Evolutionary conservation across 2,329 filamentous ascomycete species (phyloP).

Genomic region (Xylariaceae sp.): DNA sequence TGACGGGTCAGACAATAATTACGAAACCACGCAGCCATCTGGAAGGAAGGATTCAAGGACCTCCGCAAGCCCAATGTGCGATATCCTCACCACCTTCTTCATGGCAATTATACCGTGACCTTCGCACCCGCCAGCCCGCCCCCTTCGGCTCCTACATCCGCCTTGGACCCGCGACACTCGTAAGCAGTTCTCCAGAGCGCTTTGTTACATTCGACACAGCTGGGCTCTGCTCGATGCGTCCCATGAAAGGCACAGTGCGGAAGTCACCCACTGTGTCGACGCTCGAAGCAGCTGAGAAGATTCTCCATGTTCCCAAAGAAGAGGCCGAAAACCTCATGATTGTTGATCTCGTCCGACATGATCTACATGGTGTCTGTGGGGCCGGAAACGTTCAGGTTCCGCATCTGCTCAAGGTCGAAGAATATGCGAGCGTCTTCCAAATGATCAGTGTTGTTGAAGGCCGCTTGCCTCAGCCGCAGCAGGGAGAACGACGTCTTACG

Average conservation of each 20-base stretch:
- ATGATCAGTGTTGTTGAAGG: conserved; percentile 88
- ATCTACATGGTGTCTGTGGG: conserved; percentile 80
- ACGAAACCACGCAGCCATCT: conserved; percentile 34
- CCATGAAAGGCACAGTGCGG: conserved; percentile 95
- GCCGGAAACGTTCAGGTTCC: conserved; percentile 69
- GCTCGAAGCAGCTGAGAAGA: conserved; percentile 64
- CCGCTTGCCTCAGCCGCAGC: conserved; percentile 39
- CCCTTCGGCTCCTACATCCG: conserved; percentile 81
- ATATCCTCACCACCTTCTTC: conserved; percentile 38
- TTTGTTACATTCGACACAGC: conserved; percentile 61
- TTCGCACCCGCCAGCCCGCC: conserved; percentile 70
- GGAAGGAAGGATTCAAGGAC: conserved; percentile 42
- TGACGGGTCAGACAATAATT: conserved; percentile 72
- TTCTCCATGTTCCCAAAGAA: conserved; percentile 81
- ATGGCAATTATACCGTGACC: conserved; percentile 69
- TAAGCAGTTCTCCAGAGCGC: conserved; percentile 84
- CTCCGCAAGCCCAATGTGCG: conserved; percentile 39
- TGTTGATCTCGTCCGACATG: conserved; percentile 91
- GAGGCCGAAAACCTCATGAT: conserved; percentile 98
- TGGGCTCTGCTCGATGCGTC: conserved; percentile 72
- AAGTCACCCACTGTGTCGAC: conserved; percentile 62
- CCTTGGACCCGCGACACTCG: conserved; percentile 64
- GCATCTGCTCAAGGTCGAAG: conserved; percentile 80
- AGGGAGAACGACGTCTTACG: conserved; percentile 38
- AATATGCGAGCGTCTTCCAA: conserved; percentile 86